A percentile compares a stretch with the other conserved stretches of the same genome.
Conservation (phyloP, 129 eudicot species). For the Erigeron canadensis region DNA sequence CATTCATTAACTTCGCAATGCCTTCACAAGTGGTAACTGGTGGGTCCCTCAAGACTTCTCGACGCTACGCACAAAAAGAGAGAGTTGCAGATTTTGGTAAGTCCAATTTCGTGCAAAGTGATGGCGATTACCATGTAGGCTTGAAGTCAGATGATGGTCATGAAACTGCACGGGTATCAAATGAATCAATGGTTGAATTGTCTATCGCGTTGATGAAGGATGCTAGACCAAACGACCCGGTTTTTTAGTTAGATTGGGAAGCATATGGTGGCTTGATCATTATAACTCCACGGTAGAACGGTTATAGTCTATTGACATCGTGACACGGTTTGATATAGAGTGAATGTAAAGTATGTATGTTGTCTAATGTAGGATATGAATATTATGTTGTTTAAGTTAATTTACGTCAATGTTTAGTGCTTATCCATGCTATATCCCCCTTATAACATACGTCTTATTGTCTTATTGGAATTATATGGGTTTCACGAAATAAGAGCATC, state of each 20-base stretch:
- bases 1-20: slow-evolving; percentile 19
- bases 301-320: too few relatives aligned
- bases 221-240: slow-evolving; percentile 38
- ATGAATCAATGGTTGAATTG: slow-evolving; percentile 40
- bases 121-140: slow-evolving; percentile 39
- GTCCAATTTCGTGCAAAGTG: neutral
- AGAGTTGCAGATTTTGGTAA: slow-evolving; percentile 6
- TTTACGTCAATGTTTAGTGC: too few relatives aligned
- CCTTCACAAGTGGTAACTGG: slow-evolving; percentile 9
- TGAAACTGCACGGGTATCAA: slow-evolving; percentile 23
- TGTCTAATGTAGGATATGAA: neutral
- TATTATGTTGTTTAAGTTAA: too few relatives aligned
- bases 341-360: neutral
- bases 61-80: neutral
- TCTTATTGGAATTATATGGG: too few relatives aligned
- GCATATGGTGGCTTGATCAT: slow-evolving; percentile 17
- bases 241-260: slow-evolving; percentile 45
- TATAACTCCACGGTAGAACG: neutral
- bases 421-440: too few relatives aligned
- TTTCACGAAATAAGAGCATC: too few relatives aligned
- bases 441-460: too few relatives aligned
- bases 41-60: slow-evolving; percentile 22
- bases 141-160: slow-evolving; percentile 26
- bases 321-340: too few relatives aligned
- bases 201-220: slow-evolving; percentile 39